phyloP scores from a whole-genome alignment of 2,329 filamentous ascomycete genomes.

The Colletotrichum sp. region DNA sequence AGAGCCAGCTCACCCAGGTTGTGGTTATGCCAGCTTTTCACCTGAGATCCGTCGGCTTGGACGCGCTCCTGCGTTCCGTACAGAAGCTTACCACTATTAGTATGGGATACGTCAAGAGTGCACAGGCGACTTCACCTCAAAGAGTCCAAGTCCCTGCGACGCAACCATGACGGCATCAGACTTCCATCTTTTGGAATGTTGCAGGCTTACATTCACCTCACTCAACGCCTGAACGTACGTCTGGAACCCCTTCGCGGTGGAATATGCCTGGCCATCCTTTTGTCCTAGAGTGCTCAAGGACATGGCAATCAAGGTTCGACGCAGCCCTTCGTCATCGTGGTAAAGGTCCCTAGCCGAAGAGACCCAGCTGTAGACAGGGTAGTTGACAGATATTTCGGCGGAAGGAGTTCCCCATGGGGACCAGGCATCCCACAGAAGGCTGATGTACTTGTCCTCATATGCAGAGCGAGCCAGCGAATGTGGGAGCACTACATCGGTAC shows the following conservation, averaged over 20 bases:
- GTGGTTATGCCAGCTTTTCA: constrained; percentile 19
- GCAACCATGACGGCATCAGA: constrained; percentile 3
- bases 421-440: constrained; percentile 13
- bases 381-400: neutral
- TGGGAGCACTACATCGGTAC: neutral
- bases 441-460: constrained; percentile 15
- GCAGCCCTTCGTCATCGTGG: constrained; percentile 11
- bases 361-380: constrained; percentile 21
- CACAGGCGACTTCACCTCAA: constrained; percentile 18
- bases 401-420: constrained; percentile 3
- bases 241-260: constrained; percentile 20
- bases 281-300: constrained; percentile 23
- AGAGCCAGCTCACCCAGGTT: constrained; percentile 16
- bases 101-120: neutral
- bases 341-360: constrained; percentile 21
- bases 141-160: constrained; percentile 5
- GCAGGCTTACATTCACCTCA: neutral
- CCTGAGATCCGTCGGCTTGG: neutral
- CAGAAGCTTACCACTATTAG: neutral
- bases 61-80: constrained; percentile 11
- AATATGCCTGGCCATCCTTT: constrained; percentile 14
- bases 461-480: constrained; percentile 15
- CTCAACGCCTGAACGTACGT: constrained; percentile 23
- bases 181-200: neutral
- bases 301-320: constrained; percentile 23